A percentile compares a stretch with the other conserved stretches of the same genome.
Evolutionary conservation across 2,329 filamentous ascomycete genomes (phyloP).

Genomic region (Calonectria fujianensis): DNA sequence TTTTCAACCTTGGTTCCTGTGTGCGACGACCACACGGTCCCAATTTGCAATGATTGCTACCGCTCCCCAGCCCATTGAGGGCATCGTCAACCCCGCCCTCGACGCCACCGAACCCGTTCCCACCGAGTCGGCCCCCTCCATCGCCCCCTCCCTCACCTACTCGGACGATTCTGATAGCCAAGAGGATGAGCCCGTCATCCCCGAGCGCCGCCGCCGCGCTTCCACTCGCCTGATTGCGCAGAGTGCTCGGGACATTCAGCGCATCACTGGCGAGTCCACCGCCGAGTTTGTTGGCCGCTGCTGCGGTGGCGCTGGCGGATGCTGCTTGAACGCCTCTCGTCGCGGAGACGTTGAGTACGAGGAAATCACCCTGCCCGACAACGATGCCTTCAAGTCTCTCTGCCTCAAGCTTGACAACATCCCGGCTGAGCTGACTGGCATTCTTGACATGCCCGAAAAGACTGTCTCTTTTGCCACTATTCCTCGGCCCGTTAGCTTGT

Average conservation of each 20-base stretch:
- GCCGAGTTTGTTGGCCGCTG: slow-evolving; percentile 77
- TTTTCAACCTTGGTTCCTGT: slow-evolving; percentile 23
- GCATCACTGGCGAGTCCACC: slow-evolving; percentile 79
- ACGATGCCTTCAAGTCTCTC: slow-evolving; percentile 88
- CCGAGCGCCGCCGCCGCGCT: slow-evolving; percentile 75
- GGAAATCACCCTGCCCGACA: slow-evolving; percentile 79
- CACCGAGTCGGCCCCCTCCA: slow-evolving; percentile 69
- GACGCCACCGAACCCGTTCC: slow-evolving; percentile 65
- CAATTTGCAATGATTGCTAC: slow-evolving; percentile 57
- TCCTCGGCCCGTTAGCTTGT: slow-evolving; percentile 57
- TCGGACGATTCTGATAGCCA: slow-evolving; percentile 78
- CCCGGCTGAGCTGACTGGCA: slow-evolving; percentile 81
- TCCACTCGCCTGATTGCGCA: slow-evolving; percentile 81
- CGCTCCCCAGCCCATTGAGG: slow-evolving; percentile 51
- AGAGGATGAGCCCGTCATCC: slow-evolving; percentile 68
- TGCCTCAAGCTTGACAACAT: slow-evolving; percentile 85
- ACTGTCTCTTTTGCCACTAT: slow-evolving; percentile 82
- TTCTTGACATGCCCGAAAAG: slow-evolving; percentile 83
- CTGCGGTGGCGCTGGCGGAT: slow-evolving; percentile 77
- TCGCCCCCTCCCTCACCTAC: slow-evolving; percentile 77
- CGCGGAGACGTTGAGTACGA: slow-evolving; percentile 71
- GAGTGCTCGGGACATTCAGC: slow-evolving; percentile 76
- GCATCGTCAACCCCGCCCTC: slow-evolving; percentile 63
- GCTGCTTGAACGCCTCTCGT: slow-evolving; percentile 69
- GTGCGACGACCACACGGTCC: slow-evolving; percentile 44